Conservation (phyloP, 2,329 filamentous ascomycete species). For the Elsinoe batatas region DNA sequence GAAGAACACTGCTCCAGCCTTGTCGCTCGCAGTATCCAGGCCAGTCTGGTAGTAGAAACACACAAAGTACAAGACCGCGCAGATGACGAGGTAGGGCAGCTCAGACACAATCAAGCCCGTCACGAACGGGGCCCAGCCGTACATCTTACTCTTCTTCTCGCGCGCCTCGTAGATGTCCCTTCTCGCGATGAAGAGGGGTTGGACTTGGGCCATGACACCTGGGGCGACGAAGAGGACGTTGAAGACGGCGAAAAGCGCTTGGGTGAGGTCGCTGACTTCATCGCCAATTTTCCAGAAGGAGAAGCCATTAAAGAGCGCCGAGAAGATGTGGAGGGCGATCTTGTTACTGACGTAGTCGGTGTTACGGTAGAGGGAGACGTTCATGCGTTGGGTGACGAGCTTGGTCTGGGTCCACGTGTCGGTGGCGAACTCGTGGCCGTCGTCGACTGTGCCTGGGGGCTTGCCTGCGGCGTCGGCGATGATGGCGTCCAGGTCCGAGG, state of each 20-base stretch:
- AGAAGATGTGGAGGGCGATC: slow-evolving; percentile 45
- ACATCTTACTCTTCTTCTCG: slow-evolving; percentile 56
- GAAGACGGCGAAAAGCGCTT: slow-evolving; percentile 26
- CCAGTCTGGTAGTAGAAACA: slow-evolving; percentile 28
- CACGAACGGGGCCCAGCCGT: slow-evolving; percentile 66
- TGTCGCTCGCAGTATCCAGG: slow-evolving; percentile 35
- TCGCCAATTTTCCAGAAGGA: slow-evolving; percentile 38
- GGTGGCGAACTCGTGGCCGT: slow-evolving; percentile 37
- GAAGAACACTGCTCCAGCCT: slow-evolving; percentile 39
- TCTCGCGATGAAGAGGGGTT: slow-evolving; percentile 50
- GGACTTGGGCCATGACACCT: slow-evolving; percentile 47
- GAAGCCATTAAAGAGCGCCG: slow-evolving; percentile 40
- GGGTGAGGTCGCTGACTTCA: slow-evolving; percentile 29
- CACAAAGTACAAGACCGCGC: slow-evolving; percentile 46
- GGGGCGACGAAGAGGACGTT: slow-evolving; percentile 29
- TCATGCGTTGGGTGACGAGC: slow-evolving; percentile 39
- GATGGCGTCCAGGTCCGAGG: slow-evolving; percentile 33
- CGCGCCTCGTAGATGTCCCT: slow-evolving; percentile 50
- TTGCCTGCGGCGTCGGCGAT: slow-evolving; percentile 28
- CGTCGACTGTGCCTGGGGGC: slow-evolving; percentile 29
- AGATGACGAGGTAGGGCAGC: slow-evolving; percentile 55
- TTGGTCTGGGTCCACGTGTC: slow-evolving; percentile 33
- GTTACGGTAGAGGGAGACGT: slow-evolving; percentile 55
- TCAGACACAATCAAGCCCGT: slow-evolving; percentile 61
- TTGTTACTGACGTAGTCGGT: slow-evolving; percentile 58